Conservation (phyloP, 2,329 filamentous ascomycete species). For the Diaporthe amygdali region DNA sequence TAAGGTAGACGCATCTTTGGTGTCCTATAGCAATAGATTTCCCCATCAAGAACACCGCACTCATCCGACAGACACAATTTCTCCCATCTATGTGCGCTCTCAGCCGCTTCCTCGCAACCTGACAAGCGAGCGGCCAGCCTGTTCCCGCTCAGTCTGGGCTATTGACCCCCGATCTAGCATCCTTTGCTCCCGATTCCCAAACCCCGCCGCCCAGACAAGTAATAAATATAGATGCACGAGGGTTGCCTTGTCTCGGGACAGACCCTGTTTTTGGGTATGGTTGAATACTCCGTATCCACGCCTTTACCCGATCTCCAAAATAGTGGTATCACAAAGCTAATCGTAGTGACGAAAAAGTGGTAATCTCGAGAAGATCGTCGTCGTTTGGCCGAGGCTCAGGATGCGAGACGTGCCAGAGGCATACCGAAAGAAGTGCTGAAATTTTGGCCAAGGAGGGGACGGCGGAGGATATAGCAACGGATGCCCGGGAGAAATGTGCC, state of each 20-base stretch:
- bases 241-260: slow-evolving; percentile 14
- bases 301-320: slow-evolving; percentile 14
- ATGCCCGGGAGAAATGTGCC: slow-evolving; percentile 29
- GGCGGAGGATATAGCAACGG: slow-evolving; percentile 39
- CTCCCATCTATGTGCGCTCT: background rate
- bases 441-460: slow-evolving; percentile 44
- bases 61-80: slow-evolving; percentile 9
- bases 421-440: slow-evolving; percentile 24
- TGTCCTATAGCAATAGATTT: slow-evolving; percentile 5
- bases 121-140: slow-evolving; percentile 22
- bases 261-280: slow-evolving; percentile 1
- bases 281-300: slow-evolving; percentile 11
- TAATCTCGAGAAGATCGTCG: slow-evolving; percentile 12
- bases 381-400: slow-evolving; percentile 10
- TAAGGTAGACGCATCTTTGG: slow-evolving; percentile 3
- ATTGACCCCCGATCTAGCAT: slow-evolving; percentile 3
- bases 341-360: slow-evolving; percentile 26
- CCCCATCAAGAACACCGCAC: background rate
- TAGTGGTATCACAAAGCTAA: slow-evolving; percentile 28
- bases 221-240: slow-evolving; percentile 22
- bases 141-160: slow-evolving; percentile 15
- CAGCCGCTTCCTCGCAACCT: slow-evolving; percentile 8
- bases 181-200: background rate
- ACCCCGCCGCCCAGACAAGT: slow-evolving; percentile 13
- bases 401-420: background rate